Base-by-base conservation (phyloP, 306 rosid genomes). In the Alnus glutinosa region DNA sequence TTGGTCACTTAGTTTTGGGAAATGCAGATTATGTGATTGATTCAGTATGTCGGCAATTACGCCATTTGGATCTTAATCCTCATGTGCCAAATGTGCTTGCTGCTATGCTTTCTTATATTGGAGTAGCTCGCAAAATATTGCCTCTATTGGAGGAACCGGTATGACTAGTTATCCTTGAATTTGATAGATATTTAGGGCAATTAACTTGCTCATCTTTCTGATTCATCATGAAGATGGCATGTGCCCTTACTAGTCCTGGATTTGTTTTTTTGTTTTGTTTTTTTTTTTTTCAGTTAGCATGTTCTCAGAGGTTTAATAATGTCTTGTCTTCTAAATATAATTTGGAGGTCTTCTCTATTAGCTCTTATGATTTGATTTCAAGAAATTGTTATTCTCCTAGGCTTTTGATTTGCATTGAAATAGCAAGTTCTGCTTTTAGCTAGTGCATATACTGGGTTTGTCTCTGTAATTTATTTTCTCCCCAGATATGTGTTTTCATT, bases 21-120 rank as follows among this genome's bases (percentile, higher is more conserved):
- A 91, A 95, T 83, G 97, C 97, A 73, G 98, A 95, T 85, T 92
- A 92, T 84, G 97, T 95, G 82, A 82, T 92, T 73, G 98, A 92
- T 92, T 92, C 97, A 42, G 83, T 92, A 84, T 92, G 97, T 84
- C 92, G 90, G 11, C 97, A 91, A 74, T 82, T 95, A 75, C 94
- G 97, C 46, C 97, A 95, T 80, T 85, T 95, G 90, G 97, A 92
- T 85, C 88, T 91, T 66, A 89, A 95, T 77, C 86, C 86, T 74
- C 92, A 89, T 49, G 97, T 92, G 4, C 98, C 97, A 61, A 89
- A 88, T 82, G 95, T 95, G 76, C 90, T 95, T 69, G 95, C 97
- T 80, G 86, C 97, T 73, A 91, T 87, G 84, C 97, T 94, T 76
- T 92, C 97, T 58, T 94, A 89, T 79, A 76, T 92, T 78, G 97